Evolutionary conservation across 1,284 basidiomycete genomes (phyloP), one percentile per base, ranked within the genome.

Genomic region (Trichosporon sp.): DNA sequence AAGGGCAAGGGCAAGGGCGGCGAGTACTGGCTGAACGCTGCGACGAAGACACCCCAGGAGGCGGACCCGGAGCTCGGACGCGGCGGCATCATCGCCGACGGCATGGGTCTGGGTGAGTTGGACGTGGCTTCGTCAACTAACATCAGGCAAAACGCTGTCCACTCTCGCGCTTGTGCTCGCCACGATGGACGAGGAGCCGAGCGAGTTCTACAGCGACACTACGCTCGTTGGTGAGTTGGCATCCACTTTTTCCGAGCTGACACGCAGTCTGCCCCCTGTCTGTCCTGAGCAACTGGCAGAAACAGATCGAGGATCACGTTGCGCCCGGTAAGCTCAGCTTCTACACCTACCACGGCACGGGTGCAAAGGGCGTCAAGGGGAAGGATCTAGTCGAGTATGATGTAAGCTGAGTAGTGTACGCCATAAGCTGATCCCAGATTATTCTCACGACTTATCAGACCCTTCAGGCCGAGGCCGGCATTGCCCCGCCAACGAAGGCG

Each of bases 381-480:
- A 83, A 86, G 42, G 86, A 91, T 34, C 81, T 96, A 15, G 83
- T 86, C 69, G 84, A 87, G 69, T 89, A 88, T 76, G 93, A 96
- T 75, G 85, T 80, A 62, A 72, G 77, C 68, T 35, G 2, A 12
- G 3, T 13, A 1, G 15, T 2, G 11, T 34, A 13, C 1, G 15
- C 13, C 8, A 13, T n/a, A 27, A 64, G 44, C 68, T 70, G 47
- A 65, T 34, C 0, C 3, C 67, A 81, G 80, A 68, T 95, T 8
- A 89, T 96, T n/a, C 88, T 96, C 68, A 94, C 93, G 0, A 96
- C 94, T 0, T 96, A 95, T 80, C 91, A 93, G 74, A 89, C 88
- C 2, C 85, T 83, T 6, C 75, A 76, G 0, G 70, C 71, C 4
- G 80, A 80, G 53, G 25, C 66, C 2, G 64, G 69, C n/a, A 69